Conservation (phyloP, 2,329 filamentous ascomycete genomes). For the Sclerotinia sclerotiorum region DNA sequence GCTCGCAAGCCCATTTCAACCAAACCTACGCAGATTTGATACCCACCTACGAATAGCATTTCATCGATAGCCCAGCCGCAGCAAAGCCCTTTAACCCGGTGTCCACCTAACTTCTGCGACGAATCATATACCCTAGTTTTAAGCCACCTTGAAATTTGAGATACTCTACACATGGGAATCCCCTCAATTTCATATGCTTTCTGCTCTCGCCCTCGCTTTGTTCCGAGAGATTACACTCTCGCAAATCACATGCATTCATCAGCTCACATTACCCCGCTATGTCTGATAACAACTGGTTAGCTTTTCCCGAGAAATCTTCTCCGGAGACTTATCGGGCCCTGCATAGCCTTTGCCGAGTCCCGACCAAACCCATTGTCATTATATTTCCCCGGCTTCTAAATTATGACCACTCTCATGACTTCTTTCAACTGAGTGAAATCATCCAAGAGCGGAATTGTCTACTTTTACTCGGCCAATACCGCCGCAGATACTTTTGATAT, state of each 20-base stretch:
- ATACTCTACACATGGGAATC: constrained; percentile 7
- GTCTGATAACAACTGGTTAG: constrained; percentile 1
- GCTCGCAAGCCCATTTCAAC: too few species aligned
- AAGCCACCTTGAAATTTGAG: not conserved
- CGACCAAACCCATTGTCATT: not conserved
- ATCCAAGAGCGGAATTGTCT: not conserved
- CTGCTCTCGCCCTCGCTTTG: not conserved
- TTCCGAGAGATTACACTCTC: not conserved
- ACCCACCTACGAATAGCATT: not conserved
- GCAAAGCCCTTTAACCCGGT: not conserved
- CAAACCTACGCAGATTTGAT: too few species aligned
- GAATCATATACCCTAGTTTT: not conserved
- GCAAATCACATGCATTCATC: constrained; percentile 12
- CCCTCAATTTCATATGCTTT: constrained; percentile 1
- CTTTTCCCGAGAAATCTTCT: not conserved
- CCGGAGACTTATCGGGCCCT: not conserved
- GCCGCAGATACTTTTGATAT: not conserved
- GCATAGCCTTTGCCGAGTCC: not conserved
- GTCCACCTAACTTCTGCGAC: not conserved
- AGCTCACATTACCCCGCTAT: constrained; percentile 15
- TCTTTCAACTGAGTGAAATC: not conserved
- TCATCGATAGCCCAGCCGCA: constrained; percentile 8
- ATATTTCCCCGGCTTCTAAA: not conserved
- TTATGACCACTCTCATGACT: not conserved
- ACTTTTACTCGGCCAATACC: not conserved